Percentiles rank a stretch among this genome's conserved stretches.
phyloP scores from a whole-genome alignment of 345 rosid genomes.

The Toxicodendron radicans region DNA sequence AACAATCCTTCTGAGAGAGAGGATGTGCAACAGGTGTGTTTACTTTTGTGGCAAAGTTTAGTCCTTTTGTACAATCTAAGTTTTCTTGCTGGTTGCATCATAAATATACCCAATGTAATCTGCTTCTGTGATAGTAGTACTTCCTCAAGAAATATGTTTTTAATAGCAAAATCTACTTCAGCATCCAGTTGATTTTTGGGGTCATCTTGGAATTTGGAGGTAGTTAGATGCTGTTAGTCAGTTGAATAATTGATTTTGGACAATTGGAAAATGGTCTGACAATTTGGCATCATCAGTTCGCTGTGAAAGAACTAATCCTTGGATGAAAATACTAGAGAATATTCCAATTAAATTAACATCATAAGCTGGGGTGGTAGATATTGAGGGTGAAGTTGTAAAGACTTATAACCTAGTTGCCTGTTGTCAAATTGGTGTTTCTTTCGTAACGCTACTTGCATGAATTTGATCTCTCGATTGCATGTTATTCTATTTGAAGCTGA shows the following conservation, averaged over 20 bases:
- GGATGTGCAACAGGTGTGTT: conserved; percentile 75
- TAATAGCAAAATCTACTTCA: neutral
- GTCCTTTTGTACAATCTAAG: neutral
- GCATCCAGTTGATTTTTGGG: neutral
- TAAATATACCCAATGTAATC: neutral
- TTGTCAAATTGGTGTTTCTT: neutral
- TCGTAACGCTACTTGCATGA: neutral
- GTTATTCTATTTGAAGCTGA: neutral
- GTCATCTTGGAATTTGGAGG: neutral
- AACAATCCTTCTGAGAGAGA: conserved; percentile 70
- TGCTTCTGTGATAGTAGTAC: neutral
- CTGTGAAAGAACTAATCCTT: neutral
- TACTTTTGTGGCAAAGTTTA: conserved; percentile 4
- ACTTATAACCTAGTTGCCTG: neutral
- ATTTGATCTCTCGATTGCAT: neutral
- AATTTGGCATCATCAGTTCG: neutral
- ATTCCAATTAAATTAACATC: too few relatives aligned
- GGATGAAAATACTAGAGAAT: neutral
- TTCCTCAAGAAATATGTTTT: neutral
- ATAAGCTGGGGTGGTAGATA: neutral
- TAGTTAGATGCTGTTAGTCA: neutral
- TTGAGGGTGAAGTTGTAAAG: neutral
- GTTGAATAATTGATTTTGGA: neutral
- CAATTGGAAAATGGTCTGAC: neutral
- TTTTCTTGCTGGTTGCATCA: neutral